Evolutionary conservation across 768 basidiomycete genomes (phyloP), one percentile per base, ranked within the genome.

Genomic region (Calvatia gigantea): DNA sequence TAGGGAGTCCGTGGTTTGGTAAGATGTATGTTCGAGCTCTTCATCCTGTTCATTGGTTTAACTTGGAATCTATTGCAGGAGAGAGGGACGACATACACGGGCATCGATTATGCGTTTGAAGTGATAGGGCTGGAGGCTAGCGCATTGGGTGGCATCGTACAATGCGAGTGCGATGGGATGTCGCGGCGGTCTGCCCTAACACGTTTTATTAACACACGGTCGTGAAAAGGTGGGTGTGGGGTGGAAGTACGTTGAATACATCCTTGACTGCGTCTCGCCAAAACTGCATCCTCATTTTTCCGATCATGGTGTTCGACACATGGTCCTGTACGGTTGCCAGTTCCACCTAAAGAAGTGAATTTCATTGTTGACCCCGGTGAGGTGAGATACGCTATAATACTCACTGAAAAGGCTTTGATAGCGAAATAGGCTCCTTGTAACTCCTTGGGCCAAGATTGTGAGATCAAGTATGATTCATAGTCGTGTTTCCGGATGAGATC

Each of bases 251-350:
- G 65, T 86, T 79, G 62, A 73, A 73, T 19, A 91, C 81, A 44
- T 72, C 78, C 62, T 85, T 88, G 25, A 93, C 64, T 11, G 88
- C 84, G 64, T 94, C 90, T 62, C 83, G 81, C 91, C 91, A 94
- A 67, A 93, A 94, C 66, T 92, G 86, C 75, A 91, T 81, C 60
- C 89, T 79, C 79, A 92, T 89, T 66, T 84, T 82, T n/a, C 90
- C 91, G 54, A 94, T 83, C 35, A 80, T 75, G 32, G 81, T 66
- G 56, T 86, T 87, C 15, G 89, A 89, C 12, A 90, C 87, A 35
- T 78, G 74, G 58, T 94, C 92, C 67, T 86, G 88, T 15, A 91
- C 71, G 65, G 75, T 87, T 8, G 91, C 86, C 51, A 93, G 70
- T 66, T 94, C 91, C 51, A 89, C 81, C 87, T 91, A 65, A 19